These are phyloP conservation scores for Clavispora phyllophila DNA, from an alignment of 805 yeast species.

Conservation along the genomic window DNA sequence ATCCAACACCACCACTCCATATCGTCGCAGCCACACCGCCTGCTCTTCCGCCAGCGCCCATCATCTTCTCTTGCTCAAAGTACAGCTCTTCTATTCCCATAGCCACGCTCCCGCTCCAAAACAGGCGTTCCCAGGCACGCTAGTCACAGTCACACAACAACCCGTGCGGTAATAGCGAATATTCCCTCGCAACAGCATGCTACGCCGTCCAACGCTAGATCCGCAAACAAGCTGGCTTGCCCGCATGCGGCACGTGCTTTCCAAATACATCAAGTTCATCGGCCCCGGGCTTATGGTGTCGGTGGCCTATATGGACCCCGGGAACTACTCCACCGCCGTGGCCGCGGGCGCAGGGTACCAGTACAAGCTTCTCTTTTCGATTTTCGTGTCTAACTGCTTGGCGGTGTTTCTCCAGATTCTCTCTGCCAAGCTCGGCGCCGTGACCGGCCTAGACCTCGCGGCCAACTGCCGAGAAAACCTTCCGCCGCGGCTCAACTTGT, in stretches of 20 bases:
- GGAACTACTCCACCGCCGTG: slow-evolving; percentile 92
- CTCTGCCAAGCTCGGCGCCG: slow-evolving; percentile 86
- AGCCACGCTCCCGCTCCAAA: too few relatives aligned
- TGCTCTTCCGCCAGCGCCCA: too few relatives aligned
- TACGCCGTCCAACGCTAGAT: not conserved
- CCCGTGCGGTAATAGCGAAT: too few relatives aligned
- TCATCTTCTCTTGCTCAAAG: too few relatives aligned
- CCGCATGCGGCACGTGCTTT: slow-evolving; percentile 13
- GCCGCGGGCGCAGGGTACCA: slow-evolving; percentile 88
- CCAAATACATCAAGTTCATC: slow-evolving; percentile 59
- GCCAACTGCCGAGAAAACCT: slow-evolving; percentile 77
- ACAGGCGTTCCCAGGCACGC: not conserved
- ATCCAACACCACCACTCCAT: not conserved
- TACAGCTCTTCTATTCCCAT: too few relatives aligned
- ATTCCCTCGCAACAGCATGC: too few relatives aligned
- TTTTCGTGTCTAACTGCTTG: slow-evolving; percentile 73
- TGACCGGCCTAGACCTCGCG: slow-evolving; percentile 90
- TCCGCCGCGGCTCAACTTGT: slow-evolving; percentile 53
- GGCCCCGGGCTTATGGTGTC: slow-evolving; percentile 96
- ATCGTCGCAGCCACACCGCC: too few relatives aligned
- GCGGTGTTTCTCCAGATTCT: slow-evolving; percentile 84
- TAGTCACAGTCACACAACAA: too few relatives aligned
- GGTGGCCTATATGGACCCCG: slow-evolving; percentile 97
- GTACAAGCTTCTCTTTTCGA: slow-evolving; percentile 72
- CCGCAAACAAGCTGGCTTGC: not conserved